A percentile compares a stretch with the other conserved stretches of the same genome.
phyloP scores from a whole-genome alignment of 345 rosid species.

The Salix purpurea region DNA sequence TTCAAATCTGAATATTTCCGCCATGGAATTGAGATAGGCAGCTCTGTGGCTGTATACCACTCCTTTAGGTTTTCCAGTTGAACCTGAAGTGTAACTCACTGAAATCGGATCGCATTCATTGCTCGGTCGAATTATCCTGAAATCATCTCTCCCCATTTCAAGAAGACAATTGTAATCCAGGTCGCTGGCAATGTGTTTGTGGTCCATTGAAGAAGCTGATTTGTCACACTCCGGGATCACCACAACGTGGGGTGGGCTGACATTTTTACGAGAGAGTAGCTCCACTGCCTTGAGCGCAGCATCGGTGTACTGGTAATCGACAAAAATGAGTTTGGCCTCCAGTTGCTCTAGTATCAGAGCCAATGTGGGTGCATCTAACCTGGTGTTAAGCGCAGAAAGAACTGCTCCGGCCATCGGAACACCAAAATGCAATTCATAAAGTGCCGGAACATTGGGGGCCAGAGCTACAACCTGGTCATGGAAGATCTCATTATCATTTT shows the following conservation, averaged over 20 bases:
- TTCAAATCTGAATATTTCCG: slow-evolving; percentile 26
- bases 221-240: slow-evolving; percentile 24
- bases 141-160: slow-evolving; percentile 23
- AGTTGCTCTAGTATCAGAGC: slow-evolving; percentile 24
- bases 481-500: neutral
- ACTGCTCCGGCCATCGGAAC: slow-evolving; percentile 64
- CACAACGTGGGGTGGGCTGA: slow-evolving; percentile 28
- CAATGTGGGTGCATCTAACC: slow-evolving; percentile 31
- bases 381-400: slow-evolving; percentile 38
- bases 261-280: slow-evolving; percentile 4
- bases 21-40: slow-evolving; percentile 47
- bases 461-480: slow-evolving; percentile 45
- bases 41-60: slow-evolving; percentile 54
- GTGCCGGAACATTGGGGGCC: slow-evolving; percentile 61
- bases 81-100: slow-evolving; percentile 52
- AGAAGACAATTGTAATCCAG: slow-evolving; percentile 32
- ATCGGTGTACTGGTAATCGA: slow-evolving; percentile 29
- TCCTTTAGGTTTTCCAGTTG: slow-evolving; percentile 57
- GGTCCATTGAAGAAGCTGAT: neutral
- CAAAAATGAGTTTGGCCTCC: slow-evolving; percentile 39
- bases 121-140: slow-evolving; percentile 24
- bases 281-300: slow-evolving; percentile 23
- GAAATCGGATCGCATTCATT: slow-evolving; percentile 52
- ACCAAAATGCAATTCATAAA: slow-evolving; percentile 51
- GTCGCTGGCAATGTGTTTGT: neutral